phyloP scores from a whole-genome alignment of 306 rosid species.

The Cicer yamashitae region DNA sequence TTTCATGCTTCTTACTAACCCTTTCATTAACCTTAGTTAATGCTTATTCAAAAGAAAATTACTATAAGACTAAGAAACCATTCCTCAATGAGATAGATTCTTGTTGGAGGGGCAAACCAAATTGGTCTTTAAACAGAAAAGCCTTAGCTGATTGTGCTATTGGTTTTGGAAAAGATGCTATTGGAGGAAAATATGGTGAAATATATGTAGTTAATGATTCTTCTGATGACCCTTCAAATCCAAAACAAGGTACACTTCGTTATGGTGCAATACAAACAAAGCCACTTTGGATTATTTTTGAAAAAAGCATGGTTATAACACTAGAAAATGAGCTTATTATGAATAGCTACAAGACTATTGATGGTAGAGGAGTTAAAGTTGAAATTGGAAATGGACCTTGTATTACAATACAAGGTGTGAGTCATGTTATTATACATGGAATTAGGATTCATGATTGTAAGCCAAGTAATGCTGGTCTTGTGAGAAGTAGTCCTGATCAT shows the following conservation, averaged over 20 bases:
- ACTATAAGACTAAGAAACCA: slow-evolving; percentile 30
- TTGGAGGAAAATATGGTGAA: slow-evolving; percentile 73
- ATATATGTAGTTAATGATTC: slow-evolving; percentile 64
- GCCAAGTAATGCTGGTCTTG: slow-evolving; percentile 63
- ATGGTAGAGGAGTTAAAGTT: slow-evolving; percentile 85
- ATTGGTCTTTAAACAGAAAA: slow-evolving; percentile 67
- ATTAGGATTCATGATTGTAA: slow-evolving; percentile 84
- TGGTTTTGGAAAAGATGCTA: slow-evolving; percentile 76
- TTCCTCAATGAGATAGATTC: slow-evolving; percentile 68
- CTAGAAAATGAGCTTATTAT: slow-evolving; percentile 77
- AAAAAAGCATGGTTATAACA: slow-evolving; percentile 59
- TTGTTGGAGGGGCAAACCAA: slow-evolving; percentile 64
- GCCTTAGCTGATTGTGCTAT: slow-evolving; percentile 76
- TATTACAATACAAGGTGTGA: slow-evolving; percentile 75
- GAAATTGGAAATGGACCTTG: slow-evolving; percentile 84
- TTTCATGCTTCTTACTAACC: slow-evolving; percentile 54
- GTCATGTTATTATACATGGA: slow-evolving; percentile 84
- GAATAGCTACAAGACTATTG: slow-evolving; percentile 82
- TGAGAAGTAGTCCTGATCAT: slow-evolving; percentile 63
- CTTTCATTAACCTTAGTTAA: slow-evolving; percentile 44
- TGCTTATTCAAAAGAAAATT: slow-evolving; percentile 39
- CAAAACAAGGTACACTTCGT: slow-evolving; percentile 76
- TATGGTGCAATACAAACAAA: slow-evolving; percentile 74
- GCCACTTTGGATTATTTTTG: slow-evolving; percentile 79
- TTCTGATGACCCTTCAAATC: slow-evolving; percentile 67